Evolutionary conservation across 192 early-diverging fungal species (phyloP).

Genomic region (Backusella westeae): DNA sequence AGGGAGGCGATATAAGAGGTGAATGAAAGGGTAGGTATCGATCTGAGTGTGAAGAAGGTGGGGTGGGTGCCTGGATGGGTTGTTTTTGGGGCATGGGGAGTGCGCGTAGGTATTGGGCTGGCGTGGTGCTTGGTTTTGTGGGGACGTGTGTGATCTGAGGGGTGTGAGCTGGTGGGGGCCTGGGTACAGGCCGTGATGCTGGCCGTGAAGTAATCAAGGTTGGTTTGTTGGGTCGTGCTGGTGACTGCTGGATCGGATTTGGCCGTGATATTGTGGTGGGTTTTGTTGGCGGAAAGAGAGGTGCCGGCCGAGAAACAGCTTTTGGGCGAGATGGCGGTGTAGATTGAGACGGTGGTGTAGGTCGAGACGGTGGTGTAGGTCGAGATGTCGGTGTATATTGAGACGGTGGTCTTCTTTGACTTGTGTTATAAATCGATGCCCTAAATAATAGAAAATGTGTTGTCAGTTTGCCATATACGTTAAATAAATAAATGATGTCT

Average conservation of each 20-base stretch:
- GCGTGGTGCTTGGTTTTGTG: not conserved
- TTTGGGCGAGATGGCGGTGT: not conserved
- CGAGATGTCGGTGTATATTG: not conserved
- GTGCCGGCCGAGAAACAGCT: not conserved
- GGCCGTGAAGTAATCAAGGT: not conserved
- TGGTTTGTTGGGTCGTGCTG: not conserved
- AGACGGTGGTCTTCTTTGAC: not conserved
- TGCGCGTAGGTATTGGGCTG: not conserved
- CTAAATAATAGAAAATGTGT: not conserved
- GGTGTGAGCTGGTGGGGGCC: not conserved
- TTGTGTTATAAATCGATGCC: not conserved
- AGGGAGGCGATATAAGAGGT: not conserved
- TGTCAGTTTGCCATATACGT: too few species aligned
- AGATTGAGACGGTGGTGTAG: not conserved
- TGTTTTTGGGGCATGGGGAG: not conserved
- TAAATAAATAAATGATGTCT: too few species aligned
- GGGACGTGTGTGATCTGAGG: not conserved
- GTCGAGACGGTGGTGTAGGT: not conserved
- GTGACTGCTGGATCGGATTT: too few species aligned
- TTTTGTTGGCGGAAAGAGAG: not conserved
- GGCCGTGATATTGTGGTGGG: too few species aligned
- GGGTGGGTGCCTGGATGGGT: not conserved
- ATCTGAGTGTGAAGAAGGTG: not conserved
- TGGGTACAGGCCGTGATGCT: not conserved
- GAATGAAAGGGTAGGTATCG: not conserved